These are phyloP conservation scores for Ophiostoma piceae DNA, from an alignment of 2,329 filamentous ascomycete genomes.

Conservation along the genomic window DNA sequence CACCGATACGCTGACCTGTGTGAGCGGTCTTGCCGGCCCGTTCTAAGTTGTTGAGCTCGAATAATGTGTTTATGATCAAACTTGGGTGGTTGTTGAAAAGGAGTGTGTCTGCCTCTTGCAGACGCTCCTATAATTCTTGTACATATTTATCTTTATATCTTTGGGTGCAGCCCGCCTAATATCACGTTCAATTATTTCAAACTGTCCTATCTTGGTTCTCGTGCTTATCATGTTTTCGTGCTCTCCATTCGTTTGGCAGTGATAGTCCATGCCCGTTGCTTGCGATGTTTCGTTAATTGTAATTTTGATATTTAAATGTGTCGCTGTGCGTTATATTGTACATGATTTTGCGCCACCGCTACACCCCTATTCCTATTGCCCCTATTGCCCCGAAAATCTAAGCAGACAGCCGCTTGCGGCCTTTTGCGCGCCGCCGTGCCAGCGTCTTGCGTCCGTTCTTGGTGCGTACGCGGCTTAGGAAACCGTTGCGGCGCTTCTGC, in stretches of 20 bases:
- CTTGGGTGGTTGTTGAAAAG: not conserved
- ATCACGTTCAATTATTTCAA: not conserved
- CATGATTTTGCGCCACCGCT: not conserved
- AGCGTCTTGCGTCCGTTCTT: conserved; percentile 51
- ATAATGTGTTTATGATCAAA: not conserved
- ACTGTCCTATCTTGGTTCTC: too few species aligned
- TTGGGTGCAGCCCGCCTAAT: not conserved
- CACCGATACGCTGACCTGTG: conserved; percentile 37
- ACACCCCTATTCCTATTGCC: not conserved
- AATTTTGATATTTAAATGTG: not conserved
- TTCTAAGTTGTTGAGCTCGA: conserved; percentile 19
- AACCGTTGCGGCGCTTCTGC: conserved; percentile 56
- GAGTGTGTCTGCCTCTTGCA: not conserved
- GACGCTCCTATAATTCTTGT: not conserved
- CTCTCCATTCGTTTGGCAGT: not conserved
- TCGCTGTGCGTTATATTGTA: conserved; percentile 14
- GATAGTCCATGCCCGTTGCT: not conserved
- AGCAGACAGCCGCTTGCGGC: conserved; percentile 42
- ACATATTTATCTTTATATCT: conserved; percentile 2
- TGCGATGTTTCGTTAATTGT: not conserved
- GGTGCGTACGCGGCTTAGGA: conserved; percentile 47
- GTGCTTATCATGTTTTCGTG: not conserved
- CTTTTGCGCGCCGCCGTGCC: conserved; percentile 49
- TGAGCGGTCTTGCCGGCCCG: conserved; percentile 34
- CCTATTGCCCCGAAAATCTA: conserved; percentile 25